A percentile compares a stretch with the other conserved stretches of the same genome.
phyloP scores from a whole-genome alignment of 2,329 filamentous ascomycete genomes.

The Chrysoporthe deuterocubensis region DNA sequence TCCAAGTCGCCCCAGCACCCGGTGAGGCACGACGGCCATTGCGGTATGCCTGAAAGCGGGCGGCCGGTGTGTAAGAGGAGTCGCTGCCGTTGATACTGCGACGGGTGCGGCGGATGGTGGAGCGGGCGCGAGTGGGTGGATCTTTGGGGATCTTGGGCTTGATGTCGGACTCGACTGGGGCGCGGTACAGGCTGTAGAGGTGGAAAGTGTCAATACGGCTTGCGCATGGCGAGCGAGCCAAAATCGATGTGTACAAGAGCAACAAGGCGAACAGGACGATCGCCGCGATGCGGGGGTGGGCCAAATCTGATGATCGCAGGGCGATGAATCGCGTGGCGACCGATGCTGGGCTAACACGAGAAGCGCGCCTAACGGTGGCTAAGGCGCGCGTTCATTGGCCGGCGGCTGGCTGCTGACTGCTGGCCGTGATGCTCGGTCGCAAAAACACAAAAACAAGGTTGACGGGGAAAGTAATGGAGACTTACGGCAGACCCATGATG shows the following conservation, averaged over 20 bases:
- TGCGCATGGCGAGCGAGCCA: not conserved
- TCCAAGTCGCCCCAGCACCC: slow-evolving; percentile 15
- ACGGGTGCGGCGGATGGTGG: slow-evolving; percentile 34
- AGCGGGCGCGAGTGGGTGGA: slow-evolving; percentile 34
- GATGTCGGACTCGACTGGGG: slow-evolving; percentile 39
- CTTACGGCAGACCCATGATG: slow-evolving; percentile 30
- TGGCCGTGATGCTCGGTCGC: not conserved
- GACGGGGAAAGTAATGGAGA: not conserved
- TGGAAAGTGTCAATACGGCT: slow-evolving; percentile 6
- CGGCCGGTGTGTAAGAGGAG: slow-evolving; percentile 4
- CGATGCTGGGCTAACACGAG: slow-evolving; percentile 3
- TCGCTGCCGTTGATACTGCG: slow-evolving; percentile 9
- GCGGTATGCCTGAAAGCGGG: slow-evolving; percentile 20
- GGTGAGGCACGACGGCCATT: slow-evolving; percentile 6
- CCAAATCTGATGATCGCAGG: slow-evolving; percentile 1
- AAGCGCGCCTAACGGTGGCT: not conserved
- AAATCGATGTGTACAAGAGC: not conserved
- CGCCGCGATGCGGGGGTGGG: slow-evolving; percentile 7
- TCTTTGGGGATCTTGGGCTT: slow-evolving; percentile 35
- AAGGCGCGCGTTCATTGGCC: not conserved
- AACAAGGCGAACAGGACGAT: slow-evolving; percentile 3
- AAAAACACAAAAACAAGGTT: not conserved
- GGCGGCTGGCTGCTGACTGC: not conserved
- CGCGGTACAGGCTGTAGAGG: slow-evolving; percentile 38
- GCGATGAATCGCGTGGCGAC: slow-evolving; percentile 9